Percentiles rank a stretch among this genome's conserved stretches.
phyloP scores from a whole-genome alignment of 805 yeast genomes.

The Ogataea ganodermae region DNA sequence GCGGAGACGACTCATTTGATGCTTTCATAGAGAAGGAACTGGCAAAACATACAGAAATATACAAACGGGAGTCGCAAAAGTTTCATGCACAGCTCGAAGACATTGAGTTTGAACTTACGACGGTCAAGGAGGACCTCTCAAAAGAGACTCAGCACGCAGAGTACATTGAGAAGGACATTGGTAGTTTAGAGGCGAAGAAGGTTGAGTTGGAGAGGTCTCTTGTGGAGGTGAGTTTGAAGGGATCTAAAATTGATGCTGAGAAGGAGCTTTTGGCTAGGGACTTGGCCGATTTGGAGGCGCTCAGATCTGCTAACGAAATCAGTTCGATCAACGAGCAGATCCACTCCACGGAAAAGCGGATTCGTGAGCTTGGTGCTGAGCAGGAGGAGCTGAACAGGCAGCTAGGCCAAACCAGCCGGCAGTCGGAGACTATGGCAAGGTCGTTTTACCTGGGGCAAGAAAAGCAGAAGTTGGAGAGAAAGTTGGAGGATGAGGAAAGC shows the following conservation, averaged over 20 bases:
- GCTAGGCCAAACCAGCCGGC: slow-evolving; percentile 53
- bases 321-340: slow-evolving; percentile 38
- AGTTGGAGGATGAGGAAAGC: not conserved
- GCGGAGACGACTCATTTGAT: too few relatives aligned
- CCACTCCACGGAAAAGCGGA: slow-evolving; percentile 38
- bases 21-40: slow-evolving; percentile 11
- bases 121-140: slow-evolving; percentile 36
- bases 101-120: slow-evolving; percentile 16
- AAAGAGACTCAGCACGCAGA: slow-evolving; percentile 45
- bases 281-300: slow-evolving; percentile 35
- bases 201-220: slow-evolving; percentile 41
- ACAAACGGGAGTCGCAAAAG: slow-evolving; percentile 3
- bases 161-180: slow-evolving; percentile 45
- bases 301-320: slow-evolving; percentile 34
- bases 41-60: not conserved
- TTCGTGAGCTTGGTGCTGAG: slow-evolving; percentile 42
- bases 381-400: slow-evolving; percentile 56
- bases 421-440: slow-evolving; percentile 60
- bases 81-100: slow-evolving; percentile 18
- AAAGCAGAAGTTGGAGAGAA: slow-evolving; percentile 8
- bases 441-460: slow-evolving; percentile 34
- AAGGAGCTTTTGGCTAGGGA: slow-evolving; percentile 43
- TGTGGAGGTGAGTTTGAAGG: slow-evolving; percentile 41
- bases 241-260: slow-evolving; percentile 49
- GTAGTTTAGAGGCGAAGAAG: slow-evolving; percentile 38